Conservation (phyloP, 208 protist species). For the Trypanosoma mega region DNA sequence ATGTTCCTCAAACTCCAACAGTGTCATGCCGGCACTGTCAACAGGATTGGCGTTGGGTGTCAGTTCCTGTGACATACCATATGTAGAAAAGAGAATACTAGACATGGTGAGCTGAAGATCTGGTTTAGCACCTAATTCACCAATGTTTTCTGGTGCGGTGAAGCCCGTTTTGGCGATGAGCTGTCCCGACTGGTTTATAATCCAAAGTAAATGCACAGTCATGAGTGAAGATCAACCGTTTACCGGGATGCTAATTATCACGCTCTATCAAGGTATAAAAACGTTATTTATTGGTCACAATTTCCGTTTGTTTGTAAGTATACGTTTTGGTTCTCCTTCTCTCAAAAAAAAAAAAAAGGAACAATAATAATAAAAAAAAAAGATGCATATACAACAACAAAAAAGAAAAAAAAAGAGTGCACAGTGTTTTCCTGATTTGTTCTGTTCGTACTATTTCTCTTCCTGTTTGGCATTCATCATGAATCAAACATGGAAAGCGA, state of each 20-base stretch:
- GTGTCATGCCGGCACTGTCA: constrained; percentile 77
- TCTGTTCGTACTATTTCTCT: no score
- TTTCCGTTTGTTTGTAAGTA: constrained; percentile 5
- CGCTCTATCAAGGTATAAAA: no score
- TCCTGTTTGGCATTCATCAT: no score
- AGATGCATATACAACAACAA: no score
- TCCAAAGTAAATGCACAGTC: constrained; percentile 83
- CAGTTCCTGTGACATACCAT: constrained; percentile 84
- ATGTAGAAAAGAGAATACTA: constrained; percentile 85
- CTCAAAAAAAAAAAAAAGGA: no score
- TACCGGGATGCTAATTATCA: no score
- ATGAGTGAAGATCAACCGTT: constrained; percentile 32
- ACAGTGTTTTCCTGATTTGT: no score
- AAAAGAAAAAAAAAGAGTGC: no score
- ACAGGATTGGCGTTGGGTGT: constrained; percentile 78
- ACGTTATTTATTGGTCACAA: neutral
- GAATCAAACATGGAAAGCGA: no score
- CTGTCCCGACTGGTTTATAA: constrained; percentile 86
- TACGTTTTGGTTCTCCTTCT: no score
- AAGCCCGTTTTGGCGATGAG: constrained; percentile 80
- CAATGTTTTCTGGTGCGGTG: constrained; percentile 62
- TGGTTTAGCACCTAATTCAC: constrained; percentile 75
- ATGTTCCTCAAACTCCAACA: constrained; percentile 84
- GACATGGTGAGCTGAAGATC: constrained; percentile 80
- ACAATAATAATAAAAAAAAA: no score